Evolutionary conservation across 208 protist genomes (phyloP).

Genomic region (Entamoeba moshkovskii): DNA sequence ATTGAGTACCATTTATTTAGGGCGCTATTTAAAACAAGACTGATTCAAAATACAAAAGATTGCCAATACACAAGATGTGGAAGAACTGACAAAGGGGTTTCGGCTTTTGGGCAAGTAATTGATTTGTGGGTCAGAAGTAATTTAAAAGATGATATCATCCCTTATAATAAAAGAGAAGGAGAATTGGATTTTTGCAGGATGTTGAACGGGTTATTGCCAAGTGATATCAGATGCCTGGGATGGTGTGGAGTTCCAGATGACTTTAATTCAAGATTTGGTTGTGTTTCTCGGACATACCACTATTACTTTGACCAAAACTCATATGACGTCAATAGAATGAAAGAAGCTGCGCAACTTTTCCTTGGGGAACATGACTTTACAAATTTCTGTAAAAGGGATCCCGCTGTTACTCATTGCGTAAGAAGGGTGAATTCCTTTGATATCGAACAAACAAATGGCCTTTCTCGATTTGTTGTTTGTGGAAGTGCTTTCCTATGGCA

Average conservation of each 20-base stretch:
- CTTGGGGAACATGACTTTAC: constrained; percentile 19
- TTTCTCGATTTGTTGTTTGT: background rate
- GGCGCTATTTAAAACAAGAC: background rate
- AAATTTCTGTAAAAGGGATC: constrained; percentile 12
- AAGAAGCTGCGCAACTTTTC: background rate
- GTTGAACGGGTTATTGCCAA: background rate
- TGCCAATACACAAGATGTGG: background rate
- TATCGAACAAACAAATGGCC: background rate
- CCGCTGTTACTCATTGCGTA: background rate
- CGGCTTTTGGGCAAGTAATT: constrained; percentile 18
- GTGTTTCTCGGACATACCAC: background rate
- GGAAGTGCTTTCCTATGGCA: constrained; percentile 11
- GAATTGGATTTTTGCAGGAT: background rate
- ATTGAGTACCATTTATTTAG: background rate
- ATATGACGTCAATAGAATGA: constrained; percentile 1
- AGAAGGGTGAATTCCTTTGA: background rate
- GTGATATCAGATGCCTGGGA: background rate
- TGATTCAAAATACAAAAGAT: background rate
- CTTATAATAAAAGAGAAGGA: background rate
- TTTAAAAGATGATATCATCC: background rate
- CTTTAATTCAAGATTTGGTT: constrained; percentile 9
- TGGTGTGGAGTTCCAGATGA: background rate
- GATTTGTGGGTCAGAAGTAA: background rate
- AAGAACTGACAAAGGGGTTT: constrained; percentile 14
- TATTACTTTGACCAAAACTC: constrained; percentile 5